Evolutionary conservation across 2,329 filamentous ascomycete species (phyloP).

Genomic region (Aciculosporium take): DNA sequence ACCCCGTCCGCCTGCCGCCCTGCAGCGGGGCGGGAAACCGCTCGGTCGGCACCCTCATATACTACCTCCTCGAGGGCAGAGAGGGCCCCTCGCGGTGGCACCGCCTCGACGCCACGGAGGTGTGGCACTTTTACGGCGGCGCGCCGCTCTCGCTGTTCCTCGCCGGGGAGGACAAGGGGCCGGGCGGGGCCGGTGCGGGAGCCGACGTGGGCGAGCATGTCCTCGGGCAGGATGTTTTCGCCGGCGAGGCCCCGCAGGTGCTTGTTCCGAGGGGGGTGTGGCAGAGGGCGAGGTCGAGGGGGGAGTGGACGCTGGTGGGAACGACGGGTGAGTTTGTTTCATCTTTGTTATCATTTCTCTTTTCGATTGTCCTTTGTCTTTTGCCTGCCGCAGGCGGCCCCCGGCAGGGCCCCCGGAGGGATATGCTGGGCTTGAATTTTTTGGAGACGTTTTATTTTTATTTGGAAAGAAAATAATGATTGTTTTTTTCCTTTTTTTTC

Average conservation of each 20-base stretch:
- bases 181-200: too few relatives aligned
- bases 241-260: constrained; percentile 27
- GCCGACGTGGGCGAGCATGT: constrained; percentile 10
- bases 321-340: constrained; percentile 8
- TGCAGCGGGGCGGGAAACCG: constrained; percentile 16
- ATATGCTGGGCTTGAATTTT: too few relatives aligned
- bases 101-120: constrained; percentile 29
- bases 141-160: constrained; percentile 32
- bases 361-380: too few relatives aligned
- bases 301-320: constrained; percentile 34
- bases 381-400: too few relatives aligned
- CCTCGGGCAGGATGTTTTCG: constrained; percentile 28
- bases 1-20: too few relatives aligned
- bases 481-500: too few relatives aligned
- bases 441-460: too few relatives aligned
- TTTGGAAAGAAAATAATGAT: too few relatives aligned
- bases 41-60: constrained; percentile 34
- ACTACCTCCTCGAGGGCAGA: constrained; percentile 34
- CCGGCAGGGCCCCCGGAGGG: too few relatives aligned
- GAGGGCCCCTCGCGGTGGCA: constrained; percentile 33
- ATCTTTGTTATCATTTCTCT: not conserved
- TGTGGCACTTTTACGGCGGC: constrained; percentile 41
- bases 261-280: constrained; percentile 26
- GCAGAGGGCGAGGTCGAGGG: constrained; percentile 24
- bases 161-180: constrained; percentile 25